Evolutionary conservation across 2,329 filamentous ascomycete genomes (phyloP).

Genomic region (Teratosphaeria gauchensis): DNA sequence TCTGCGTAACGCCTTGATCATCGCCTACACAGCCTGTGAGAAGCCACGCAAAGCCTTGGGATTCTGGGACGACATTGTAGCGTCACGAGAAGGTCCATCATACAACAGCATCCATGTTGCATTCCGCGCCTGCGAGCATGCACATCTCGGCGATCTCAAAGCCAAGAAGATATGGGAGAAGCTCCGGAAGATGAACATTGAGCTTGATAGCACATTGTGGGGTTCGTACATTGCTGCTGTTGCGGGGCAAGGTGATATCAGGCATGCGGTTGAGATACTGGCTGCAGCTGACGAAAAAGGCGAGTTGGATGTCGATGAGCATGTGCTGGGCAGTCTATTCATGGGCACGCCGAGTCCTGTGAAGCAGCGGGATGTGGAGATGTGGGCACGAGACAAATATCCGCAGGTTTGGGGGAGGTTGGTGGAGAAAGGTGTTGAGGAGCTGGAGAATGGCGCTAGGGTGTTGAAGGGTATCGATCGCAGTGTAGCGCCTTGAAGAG

Average conservation of each 20-base stretch:
- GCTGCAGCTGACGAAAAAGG: slow-evolving; percentile 56
- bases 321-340: slow-evolving; percentile 70
- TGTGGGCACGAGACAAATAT: slow-evolving; percentile 62
- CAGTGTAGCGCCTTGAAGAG: slow-evolving; percentile 7
- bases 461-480: slow-evolving; percentile 9
- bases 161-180: slow-evolving; percentile 57
- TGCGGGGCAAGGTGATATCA: slow-evolving; percentile 60
- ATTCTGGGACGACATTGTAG: slow-evolving; percentile 78
- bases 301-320: slow-evolving; percentile 56
- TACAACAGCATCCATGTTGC: slow-evolving; percentile 72
- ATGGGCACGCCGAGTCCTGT: slow-evolving; percentile 55
- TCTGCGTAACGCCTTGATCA: slow-evolving; percentile 76
- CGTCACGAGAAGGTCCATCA: slow-evolving; percentile 74
- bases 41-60: slow-evolving; percentile 58
- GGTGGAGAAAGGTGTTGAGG: slow-evolving; percentile 38
- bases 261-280: slow-evolving; percentile 58
- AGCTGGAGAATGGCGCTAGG: slow-evolving; percentile 7
- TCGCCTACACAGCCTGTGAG: slow-evolving; percentile 66
- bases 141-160: slow-evolving; percentile 35
- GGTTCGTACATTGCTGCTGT: slow-evolving; percentile 68
- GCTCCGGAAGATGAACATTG: slow-evolving; percentile 65
- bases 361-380: slow-evolving; percentile 59
- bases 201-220: slow-evolving; percentile 64
- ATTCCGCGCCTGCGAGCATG: slow-evolving; percentile 66
- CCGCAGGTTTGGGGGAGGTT: slow-evolving; percentile 61